These are phyloP conservation scores for Colletotrichum horii DNA, from an alignment of 2,329 filamentous ascomycete genomes.

Conservation along the genomic window DNA sequence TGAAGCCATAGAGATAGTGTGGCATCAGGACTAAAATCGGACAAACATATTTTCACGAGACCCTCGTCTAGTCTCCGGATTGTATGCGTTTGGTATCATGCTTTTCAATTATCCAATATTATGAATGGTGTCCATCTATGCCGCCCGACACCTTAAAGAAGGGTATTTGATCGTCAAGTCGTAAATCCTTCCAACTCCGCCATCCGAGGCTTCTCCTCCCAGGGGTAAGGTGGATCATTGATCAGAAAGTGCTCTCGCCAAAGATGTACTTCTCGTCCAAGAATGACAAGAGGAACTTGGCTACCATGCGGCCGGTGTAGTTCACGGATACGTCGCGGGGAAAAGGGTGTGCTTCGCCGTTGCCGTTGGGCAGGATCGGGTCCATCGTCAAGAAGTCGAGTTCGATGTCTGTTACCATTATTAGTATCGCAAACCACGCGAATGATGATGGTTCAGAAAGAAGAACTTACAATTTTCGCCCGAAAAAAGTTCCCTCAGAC, in stretches of 20 bases:
- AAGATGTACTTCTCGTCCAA: conserved; percentile 54
- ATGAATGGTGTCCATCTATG: neutral
- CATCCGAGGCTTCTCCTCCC: neutral
- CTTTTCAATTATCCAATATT: neutral
- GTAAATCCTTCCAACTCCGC: neutral
- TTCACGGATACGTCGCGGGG: conserved; percentile 53
- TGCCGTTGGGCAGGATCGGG: conserved; percentile 44
- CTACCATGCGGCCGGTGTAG: conserved; percentile 58
- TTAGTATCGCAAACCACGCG: neutral
- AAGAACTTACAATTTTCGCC: conserved; percentile 47
- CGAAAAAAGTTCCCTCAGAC: conserved; percentile 49
- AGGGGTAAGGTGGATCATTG: neutral
- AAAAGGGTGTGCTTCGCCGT: conserved; percentile 48
- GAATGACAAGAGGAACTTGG: conserved; percentile 62
- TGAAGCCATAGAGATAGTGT: conserved; percentile 62
- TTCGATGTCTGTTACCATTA: conserved; percentile 37
- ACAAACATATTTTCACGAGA: conserved; percentile 51
- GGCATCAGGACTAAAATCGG: conserved; percentile 68
- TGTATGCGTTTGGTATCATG: neutral
- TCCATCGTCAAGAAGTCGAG: conserved; percentile 51
- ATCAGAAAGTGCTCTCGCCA: conserved; percentile 25
- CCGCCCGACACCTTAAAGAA: neutral
- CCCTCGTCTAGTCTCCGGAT: neutral
- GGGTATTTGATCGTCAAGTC: neutral
- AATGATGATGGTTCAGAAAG: neutral